phyloP scores from a whole-genome alignment of 2,329 filamentous ascomycete species.

The Trichoderma endophyticum region DNA sequence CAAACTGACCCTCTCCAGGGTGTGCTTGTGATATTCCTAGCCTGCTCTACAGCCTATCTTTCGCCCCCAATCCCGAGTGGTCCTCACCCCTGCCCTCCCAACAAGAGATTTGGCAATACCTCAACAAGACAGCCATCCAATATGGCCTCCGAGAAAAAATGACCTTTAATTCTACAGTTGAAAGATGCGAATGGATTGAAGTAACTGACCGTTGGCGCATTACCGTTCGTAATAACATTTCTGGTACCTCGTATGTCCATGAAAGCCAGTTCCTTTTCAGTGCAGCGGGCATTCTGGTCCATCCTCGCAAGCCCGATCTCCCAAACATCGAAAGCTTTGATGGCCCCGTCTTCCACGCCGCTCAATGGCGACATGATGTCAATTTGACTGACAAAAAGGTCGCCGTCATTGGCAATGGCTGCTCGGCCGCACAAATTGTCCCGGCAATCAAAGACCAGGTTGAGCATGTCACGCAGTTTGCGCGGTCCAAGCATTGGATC shows the following conservation, averaged over 20 bases:
- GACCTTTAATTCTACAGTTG: constrained; percentile 37
- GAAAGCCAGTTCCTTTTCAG: constrained; percentile 41
- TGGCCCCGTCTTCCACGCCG: constrained; percentile 53
- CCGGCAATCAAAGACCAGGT: constrained; percentile 40
- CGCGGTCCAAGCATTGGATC: constrained; percentile 44
- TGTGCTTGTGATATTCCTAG: constrained; percentile 57
- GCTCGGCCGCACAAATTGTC: constrained; percentile 53
- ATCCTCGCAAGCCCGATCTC: constrained; percentile 40
- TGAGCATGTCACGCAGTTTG: constrained; percentile 39
- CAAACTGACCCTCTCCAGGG: constrained; percentile 20
- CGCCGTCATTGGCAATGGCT: constrained; percentile 54
- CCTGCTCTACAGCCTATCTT: constrained; percentile 60
- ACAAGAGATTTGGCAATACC: constrained; percentile 56
- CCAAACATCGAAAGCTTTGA: constrained; percentile 49
- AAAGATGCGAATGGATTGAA: constrained; percentile 39
- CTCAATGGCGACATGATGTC: constrained; percentile 51
- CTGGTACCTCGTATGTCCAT: constrained; percentile 28
- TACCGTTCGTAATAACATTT: constrained; percentile 26
- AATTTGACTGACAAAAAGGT: constrained; percentile 47
- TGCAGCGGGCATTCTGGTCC: constrained; percentile 34
- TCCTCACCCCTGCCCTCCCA: constrained; percentile 53
- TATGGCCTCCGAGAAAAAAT: constrained; percentile 41
- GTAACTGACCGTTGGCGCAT: constrained; percentile 35
- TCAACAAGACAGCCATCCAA: constrained; percentile 48
- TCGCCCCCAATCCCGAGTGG: constrained; percentile 60